A percentile compares a stretch with the other conserved stretches of the same genome.
These are phyloP conservation scores for Astragalus membranaceus DNA, from an alignment of 306 rosid genomes.

Conservation along the genomic window DNA sequence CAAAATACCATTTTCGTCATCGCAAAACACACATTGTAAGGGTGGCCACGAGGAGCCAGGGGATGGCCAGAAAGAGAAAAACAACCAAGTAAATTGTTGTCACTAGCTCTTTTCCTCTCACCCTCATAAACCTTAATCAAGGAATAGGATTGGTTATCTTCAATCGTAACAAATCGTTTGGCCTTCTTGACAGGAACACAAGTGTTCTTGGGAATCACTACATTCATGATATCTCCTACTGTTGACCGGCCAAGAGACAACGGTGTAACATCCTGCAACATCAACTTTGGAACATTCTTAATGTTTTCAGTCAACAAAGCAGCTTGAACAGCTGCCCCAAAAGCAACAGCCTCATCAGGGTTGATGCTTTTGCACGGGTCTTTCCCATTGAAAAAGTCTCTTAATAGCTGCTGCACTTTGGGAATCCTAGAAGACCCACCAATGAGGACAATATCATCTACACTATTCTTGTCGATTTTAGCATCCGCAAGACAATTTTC, in stretches of 20 bases:
- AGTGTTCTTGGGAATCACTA: conserved; percentile 32
- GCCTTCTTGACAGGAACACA: conserved; percentile 28
- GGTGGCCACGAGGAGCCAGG: conserved; percentile 31
- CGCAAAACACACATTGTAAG: conserved; percentile 25
- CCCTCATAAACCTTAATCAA: neutral
- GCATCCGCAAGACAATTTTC: neutral
- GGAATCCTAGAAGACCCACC: conserved; percentile 15
- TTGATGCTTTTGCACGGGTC: neutral
- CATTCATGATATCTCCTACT: neutral
- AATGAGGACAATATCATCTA: conserved; percentile 9
- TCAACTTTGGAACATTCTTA: conserved; percentile 16
- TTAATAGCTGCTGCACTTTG: neutral
- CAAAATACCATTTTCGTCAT: neutral
- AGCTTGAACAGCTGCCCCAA: conserved; percentile 17
- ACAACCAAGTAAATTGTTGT: conserved; percentile 41
- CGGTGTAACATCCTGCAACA: conserved; percentile 41
- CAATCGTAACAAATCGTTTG: fast-evolving
- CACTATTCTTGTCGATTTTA: neutral
- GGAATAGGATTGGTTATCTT: conserved; percentile 25
- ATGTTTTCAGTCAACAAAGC: neutral
- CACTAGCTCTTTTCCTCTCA: neutral
- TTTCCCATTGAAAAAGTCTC: neutral
- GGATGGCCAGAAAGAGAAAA: conserved; percentile 23
- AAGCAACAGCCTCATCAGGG: conserved; percentile 19
- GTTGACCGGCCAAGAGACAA: conserved; percentile 25